Conservation (phyloP, 176 grass and related monocot genomes). For the Oryza brachyantha region DNA sequence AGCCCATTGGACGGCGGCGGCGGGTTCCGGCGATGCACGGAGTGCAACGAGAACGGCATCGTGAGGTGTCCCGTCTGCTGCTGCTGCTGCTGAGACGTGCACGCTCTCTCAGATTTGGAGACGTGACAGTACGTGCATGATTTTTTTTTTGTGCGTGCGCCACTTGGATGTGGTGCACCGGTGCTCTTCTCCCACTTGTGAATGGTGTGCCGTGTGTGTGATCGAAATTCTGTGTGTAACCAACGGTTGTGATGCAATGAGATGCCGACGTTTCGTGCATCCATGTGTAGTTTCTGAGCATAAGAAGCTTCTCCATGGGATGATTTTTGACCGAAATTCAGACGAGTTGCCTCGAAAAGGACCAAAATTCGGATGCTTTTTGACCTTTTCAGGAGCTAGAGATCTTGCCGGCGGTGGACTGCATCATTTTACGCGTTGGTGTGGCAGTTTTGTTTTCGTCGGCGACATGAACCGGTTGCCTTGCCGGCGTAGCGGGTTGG, state of each 20-base stretch:
- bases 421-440: slow-evolving; percentile 7
- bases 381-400: not conserved
- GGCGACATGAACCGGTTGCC: not conserved
- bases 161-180: slow-evolving; percentile 6
- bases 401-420: slow-evolving; percentile 27
- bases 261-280: not conserved
- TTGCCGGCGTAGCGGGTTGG: not conserved
- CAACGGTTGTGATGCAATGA: not conserved
- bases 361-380: not conserved
- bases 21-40: slow-evolving; percentile 55
- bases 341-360: not conserved
- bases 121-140: not conserved
- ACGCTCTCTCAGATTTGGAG: not conserved
- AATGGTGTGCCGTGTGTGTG: slow-evolving; percentile 16
- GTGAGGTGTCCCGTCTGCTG: slow-evolving; percentile 78
- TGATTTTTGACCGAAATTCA: not conserved
- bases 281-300: not conserved
- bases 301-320: not conserved
- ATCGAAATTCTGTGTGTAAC: not conserved
- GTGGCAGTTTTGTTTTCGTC: not conserved
- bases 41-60: slow-evolving; percentile 97
- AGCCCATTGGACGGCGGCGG: not conserved
- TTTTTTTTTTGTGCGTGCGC: not conserved
- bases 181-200: not conserved
- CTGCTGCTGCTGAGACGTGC: slow-evolving; percentile 42